These are phyloP conservation scores for Coriolopsis trogii DNA, from an alignment of 1,284 basidiomycete species.

Conservation along the genomic window DNA sequence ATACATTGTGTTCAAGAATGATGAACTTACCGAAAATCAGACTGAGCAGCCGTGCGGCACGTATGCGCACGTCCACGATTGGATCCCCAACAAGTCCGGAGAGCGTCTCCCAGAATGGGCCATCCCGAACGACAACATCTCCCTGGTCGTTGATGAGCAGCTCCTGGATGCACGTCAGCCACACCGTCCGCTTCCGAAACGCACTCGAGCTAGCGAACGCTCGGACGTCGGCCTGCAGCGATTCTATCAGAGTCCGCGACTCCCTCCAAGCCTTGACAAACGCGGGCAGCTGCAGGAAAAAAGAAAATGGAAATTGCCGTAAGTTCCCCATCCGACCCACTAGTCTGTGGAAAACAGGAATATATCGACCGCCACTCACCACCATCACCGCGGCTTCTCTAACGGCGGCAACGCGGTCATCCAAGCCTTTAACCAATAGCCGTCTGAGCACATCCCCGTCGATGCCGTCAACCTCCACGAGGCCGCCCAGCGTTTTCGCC, in stretches of 20 bases:
- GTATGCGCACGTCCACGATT: conserved; percentile 90
- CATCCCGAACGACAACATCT: conserved; percentile 50
- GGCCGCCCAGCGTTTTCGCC: conserved; percentile 54
- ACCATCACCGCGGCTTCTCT: conserved; percentile 73
- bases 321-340: too few species aligned
- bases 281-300: conserved; percentile 50
- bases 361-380: conserved; percentile 44
- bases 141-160: conserved; percentile 48
- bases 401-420: conserved; percentile 84
- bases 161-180: conserved; percentile 73
- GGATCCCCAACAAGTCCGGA: conserved; percentile 62
- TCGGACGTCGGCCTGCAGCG: conserved; percentile 53
- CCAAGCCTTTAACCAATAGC: conserved; percentile 68
- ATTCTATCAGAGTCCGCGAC: conserved; percentile 40
- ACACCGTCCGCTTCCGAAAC: conserved; percentile 81
- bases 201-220: conserved; percentile 56
- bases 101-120: conserved; percentile 63
- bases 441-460: conserved; percentile 37
- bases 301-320: too few species aligned
- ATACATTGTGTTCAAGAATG: conserved; percentile 1
- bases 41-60: conserved; percentile 72
- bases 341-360: conserved; percentile 2
- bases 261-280: conserved; percentile 53
- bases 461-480: conserved; percentile 35
- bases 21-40: conserved; percentile 50